These are phyloP conservation scores for cucumber (Cucumis sativus) DNA, from an alignment of 306 rosid genomes.

Conservation along the genomic window Cucumber_9930_V3 NC_026656.2:1586501-1587000, in stretches of 20 bases:
- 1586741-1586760: neutral
- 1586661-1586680: slow-evolving; percentile 71
- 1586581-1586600: slow-evolving; percentile 66
- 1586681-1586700: slow-evolving; percentile 91
- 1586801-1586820: slow-evolving; percentile 75
- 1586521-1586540: neutral
- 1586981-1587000: neutral
- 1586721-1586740: neutral
- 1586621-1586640: slow-evolving; percentile 84
- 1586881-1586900: slow-evolving; percentile 32
- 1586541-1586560: neutral
- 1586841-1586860: slow-evolving; percentile 99
- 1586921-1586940: slow-evolving; percentile 53
- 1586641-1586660: slow-evolving; percentile 82
- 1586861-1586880: slow-evolving; percentile 42
- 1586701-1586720: neutral
- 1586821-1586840: slow-evolving; percentile 84
- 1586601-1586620: slow-evolving; percentile 69
- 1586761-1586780: neutral
- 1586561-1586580: slow-evolving; percentile 48
- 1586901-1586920: slow-evolving; percentile 41
- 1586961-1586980: slow-evolving; percentile 57
- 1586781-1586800: slow-evolving; percentile 72
- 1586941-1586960: slow-evolving; percentile 50
- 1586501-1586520: neutral